Evolutionary conservation across 345 rosid genomes (phyloP), one percentile per base, ranked within the genome.

Genomic region (Mercurialis annua): DNA sequence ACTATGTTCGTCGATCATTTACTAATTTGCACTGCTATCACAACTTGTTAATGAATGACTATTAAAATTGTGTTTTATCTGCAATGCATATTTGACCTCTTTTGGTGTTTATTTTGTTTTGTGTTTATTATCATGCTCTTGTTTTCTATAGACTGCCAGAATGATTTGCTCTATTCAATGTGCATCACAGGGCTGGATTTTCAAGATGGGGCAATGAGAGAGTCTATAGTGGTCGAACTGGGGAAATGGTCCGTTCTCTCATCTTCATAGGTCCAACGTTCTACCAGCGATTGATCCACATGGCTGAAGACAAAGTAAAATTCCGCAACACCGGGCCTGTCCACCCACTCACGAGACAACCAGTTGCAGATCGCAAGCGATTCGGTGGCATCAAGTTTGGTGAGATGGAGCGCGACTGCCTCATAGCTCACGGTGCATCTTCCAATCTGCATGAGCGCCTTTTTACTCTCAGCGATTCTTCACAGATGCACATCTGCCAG

Each of bases 251-350:
- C 44, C 75, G 71, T 0, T 85, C 95, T 0, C 84, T 91, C 49
- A 81, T 91, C 34, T 94, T 94, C 71, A 88, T 92, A 78, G 96
- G 97, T 1, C 98, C 97, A 2, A 88, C 89, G 4, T 94, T 94
- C 81, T 87, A 94, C 76, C 98, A 91, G 80, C 79, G 93, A 0
- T 84, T 94, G 57, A 18, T 87, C 72, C 98, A 94, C 81, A 87
- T 86, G 96, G 87, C 96, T 3, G 96, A 91, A 75, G 96, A 91
- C 73, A 91, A 91, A 38, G 97, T 91, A 24, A 94, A 91, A 21
- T 94, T 91, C 72, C 83, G 96, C 21, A 94, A 94, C 82, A 91
- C 97, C 0, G 98, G 99, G 15, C 93, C 96, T 2, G 92, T 91
- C 11, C 96, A 91, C 79, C 98, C 97, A 0, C 95, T 94, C 60